A percentile compares a stretch with the other conserved stretches of the same genome.
Conservation (phyloP, 148 eudicot genomes). For the Spergularia bocconei region DNA sequence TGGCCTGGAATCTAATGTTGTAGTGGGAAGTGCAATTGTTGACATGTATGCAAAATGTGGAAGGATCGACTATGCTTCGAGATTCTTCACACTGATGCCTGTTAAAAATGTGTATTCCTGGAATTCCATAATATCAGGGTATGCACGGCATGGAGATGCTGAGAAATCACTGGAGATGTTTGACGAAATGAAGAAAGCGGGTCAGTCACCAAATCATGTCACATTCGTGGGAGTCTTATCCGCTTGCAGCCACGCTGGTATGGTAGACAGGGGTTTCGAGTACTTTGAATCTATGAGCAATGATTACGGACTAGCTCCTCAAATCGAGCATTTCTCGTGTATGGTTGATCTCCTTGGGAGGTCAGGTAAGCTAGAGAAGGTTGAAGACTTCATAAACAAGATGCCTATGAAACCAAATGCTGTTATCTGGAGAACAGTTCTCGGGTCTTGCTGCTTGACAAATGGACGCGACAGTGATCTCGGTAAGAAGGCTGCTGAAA, state of each 20-base stretch:
- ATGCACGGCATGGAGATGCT: constrained; percentile 73
- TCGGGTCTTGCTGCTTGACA: constrained; percentile 58
- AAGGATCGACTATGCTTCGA: constrained; percentile 71
- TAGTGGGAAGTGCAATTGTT: constrained; percentile 78
- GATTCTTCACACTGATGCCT: constrained; percentile 59
- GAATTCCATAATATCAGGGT: constrained; percentile 81
- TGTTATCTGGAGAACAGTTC: constrained; percentile 78
- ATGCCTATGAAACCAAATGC: constrained; percentile 67
- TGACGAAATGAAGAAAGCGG: constrained; percentile 46
- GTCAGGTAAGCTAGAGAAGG: constrained; percentile 60
- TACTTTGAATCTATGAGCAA: constrained; percentile 68
- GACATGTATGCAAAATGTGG: constrained; percentile 96
- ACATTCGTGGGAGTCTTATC: constrained; percentile 80
- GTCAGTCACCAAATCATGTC: constrained; percentile 69
- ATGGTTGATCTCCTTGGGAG: constrained; percentile 82
- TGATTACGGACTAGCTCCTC: constrained; percentile 47
- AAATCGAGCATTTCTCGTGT: constrained; percentile 79
- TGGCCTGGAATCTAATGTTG: constrained; percentile 63
- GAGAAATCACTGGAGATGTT: constrained; percentile 56
- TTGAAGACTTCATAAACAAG: constrained; percentile 55
- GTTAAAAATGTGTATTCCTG: constrained; percentile 65
- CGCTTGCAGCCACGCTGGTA: constrained; percentile 80
- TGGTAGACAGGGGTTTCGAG: constrained; percentile 48
- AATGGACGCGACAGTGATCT: constrained; percentile 46
- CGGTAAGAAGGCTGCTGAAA: constrained; percentile 62